Percentiles rank a stretch among this genome's conserved stretches.
Conservation (phyloP, 495 filamentous ascomycete species). For the Penicillium fimorum region DNA sequence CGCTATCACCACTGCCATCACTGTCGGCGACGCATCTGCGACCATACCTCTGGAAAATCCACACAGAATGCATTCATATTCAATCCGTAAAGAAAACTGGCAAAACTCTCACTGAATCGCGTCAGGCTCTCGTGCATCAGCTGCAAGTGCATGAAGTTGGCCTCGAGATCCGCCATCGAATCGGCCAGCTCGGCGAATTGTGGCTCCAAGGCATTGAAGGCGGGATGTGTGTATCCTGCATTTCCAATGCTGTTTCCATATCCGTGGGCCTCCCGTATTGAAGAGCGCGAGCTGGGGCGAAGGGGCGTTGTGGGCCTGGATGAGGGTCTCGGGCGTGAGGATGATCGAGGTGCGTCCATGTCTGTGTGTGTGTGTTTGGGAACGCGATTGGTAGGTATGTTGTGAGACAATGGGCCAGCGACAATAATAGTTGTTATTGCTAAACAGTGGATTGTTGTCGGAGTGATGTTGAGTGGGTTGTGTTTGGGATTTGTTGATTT, state of each 20-base stretch:
- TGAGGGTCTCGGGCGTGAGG: conserved; percentile 44
- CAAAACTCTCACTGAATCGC: conserved; percentile 94
- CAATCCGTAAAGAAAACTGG: conserved; percentile 88
- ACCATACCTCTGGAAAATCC: conserved; percentile 85
- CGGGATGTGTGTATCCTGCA: conserved; percentile 57
- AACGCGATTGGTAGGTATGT: background rate
- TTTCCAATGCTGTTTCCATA: conserved; percentile 44
- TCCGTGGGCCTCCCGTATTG: conserved; percentile 69
- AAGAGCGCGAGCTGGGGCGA: conserved; percentile 85
- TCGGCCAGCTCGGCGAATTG: conserved; percentile 92
- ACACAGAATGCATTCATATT: conserved; percentile 99
- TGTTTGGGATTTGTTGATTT: conserved; percentile 4
- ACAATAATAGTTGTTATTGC: background rate
- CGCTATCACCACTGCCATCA: background rate
- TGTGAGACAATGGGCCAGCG: background rate
- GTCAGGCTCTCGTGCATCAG: conserved; percentile 95
- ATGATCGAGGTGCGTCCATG: conserved; percentile 43
- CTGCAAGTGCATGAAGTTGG: conserved; percentile 96
- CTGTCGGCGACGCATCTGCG: background rate
- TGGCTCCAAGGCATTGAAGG: conserved; percentile 79
- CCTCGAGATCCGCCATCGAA: conserved; percentile 91
- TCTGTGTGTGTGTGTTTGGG: conserved; percentile 4
- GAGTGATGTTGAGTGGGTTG: background rate
- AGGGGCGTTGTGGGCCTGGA: conserved; percentile 92
- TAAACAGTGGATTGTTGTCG: background rate